Percentiles rank a stretch among this genome's conserved stretches.
Evolutionary conservation across 2,329 filamentous ascomycete species (phyloP).

Genomic region (Sporothrix phasma): DNA sequence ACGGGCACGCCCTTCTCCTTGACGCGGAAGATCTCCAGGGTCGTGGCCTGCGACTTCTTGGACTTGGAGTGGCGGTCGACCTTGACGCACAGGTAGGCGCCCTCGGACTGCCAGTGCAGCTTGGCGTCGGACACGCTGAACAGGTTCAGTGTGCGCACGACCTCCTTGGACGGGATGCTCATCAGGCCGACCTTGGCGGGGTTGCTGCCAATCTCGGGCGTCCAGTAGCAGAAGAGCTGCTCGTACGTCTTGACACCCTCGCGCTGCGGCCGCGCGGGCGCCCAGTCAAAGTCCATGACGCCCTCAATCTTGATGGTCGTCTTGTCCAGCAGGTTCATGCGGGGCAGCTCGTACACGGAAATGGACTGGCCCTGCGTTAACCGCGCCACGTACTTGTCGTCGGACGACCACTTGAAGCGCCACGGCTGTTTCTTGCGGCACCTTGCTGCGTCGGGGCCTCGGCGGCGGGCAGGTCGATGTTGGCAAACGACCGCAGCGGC

Average conservation of each 20-base stretch:
- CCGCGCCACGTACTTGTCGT: conserved; percentile 93
- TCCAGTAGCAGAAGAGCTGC: conserved; percentile 98
- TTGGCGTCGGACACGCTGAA: conserved; percentile 98
- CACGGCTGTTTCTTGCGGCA: conserved; percentile 80
- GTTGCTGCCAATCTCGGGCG: conserved; percentile 94
- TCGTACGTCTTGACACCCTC: conserved; percentile 87
- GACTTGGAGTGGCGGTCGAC: conserved; percentile 98
- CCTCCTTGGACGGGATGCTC: conserved; percentile 89
- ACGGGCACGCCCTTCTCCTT: conserved; percentile 96
- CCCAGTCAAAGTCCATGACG: conserved; percentile 97
- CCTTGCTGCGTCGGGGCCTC: conserved; percentile 41
- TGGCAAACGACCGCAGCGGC: conserved; percentile 86
- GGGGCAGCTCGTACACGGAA: conserved; percentile 88
- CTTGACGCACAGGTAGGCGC: conserved; percentile 92
- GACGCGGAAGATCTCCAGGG: conserved; percentile 95
- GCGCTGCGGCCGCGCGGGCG: conserved; percentile 68
- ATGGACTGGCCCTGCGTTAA: conserved; percentile 83
- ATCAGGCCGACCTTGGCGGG: conserved; percentile 95
- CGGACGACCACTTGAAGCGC: conserved; percentile 99
- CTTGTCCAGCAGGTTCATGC: conserved; percentile 84
- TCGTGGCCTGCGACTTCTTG: conserved; percentile 95
- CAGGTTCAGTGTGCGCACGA: conserved; percentile 87
- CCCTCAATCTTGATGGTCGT: conserved; percentile 92
- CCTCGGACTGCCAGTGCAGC: conserved; percentile 97
- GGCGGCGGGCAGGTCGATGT: conserved; percentile 64